Base-by-base conservation (phyloP, 177 flowering plant species). In the Vitis hybrid region DNA sequence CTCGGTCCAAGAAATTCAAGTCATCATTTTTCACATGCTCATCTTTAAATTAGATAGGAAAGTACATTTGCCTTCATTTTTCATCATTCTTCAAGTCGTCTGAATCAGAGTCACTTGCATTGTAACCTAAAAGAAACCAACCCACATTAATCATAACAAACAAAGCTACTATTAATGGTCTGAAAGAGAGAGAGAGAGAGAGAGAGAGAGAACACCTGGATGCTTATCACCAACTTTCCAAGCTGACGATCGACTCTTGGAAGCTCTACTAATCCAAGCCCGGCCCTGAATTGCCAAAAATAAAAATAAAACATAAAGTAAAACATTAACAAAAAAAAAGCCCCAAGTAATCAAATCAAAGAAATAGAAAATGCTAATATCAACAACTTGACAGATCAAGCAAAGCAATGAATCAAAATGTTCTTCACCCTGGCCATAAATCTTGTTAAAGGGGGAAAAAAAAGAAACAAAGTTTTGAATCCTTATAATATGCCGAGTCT, bases 81-180 rank as follows among this genome's bases (percentile, higher is more conserved):
- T 59, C 59, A 20, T 81, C 85, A 24, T 60, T 85, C 73, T 81
- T 71, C 63, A 44, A 24, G 24, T 86, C 90, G 67, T 87, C 92
- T 2, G 97, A 87, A 76, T 92, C 94, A 1, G 97, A 90, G 76
- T 94, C 98, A 73, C 95, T 94, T 51, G 87, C 95, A 82, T 86
- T 85, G 58, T 92, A 94, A 70, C 97, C 98, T 94, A 73, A 13
- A 65, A 47, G 15, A 24, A 72, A 61, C 13, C 54, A 67, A 20
- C 18, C 19, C 66, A 15, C 6, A 12, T 0, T 7, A 22, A 1
- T 18, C 62, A 22, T 24, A 65, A 15, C 56, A 44, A 49, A 47
- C 18, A 62, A 7, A 11, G 18, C 28, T 17, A 10, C 47, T 10
- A 57, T 65, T 2, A 14, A 49, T 59, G 61, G 31, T 6, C 12